Base-by-base conservation (phyloP, 805 yeast species). In the Tetrapisispora pingtungensis region DNA sequence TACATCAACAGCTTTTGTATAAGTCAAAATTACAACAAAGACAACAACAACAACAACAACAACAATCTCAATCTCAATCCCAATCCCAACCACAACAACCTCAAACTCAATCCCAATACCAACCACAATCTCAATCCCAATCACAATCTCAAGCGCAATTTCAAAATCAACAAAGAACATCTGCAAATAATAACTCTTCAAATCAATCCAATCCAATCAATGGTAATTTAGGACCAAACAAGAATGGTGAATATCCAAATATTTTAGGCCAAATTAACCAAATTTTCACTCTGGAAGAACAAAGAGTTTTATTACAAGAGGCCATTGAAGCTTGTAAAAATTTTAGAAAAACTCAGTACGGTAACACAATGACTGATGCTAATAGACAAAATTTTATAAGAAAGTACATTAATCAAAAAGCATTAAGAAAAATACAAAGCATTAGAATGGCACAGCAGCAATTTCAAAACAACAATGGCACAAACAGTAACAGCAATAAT, bases 1-100 rank as follows among this genome's bases (percentile, higher is more conserved):
- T 81, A 41, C 89, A 82, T 59, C 68, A 77, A 46, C 85, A 78
- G 52, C 59, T 80, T 46, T 70, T 80, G 10, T 59, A 69, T 56
- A 56, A 70, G 51, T 54, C 74, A 24, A 70, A 74, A 46, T 70
- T 73, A 46, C 64, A 61, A 40, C 67, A 62, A 38, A 59, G 48
- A 20, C 59, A 52, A 36, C 54, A 54, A 43, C 58, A 54, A 33
- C 64, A 57, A 39, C 53, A 46, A 22, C 60, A 49, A 26, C 53
- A 46, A 27, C 58, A 52, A 41, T 54, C 45, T 39, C 56, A 41
- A 22, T 53, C 48, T 18, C 57, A 46, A 36, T 55, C 54, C 40
- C 56, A 41, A 30, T 56, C 49, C 33, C 54, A 54, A 41, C 56
- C 53, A 28, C 54, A 52, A 20, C 54, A n/a, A n/a, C n/a, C 50